A percentile compares a stretch with the other conserved stretches of the same genome.
Conservation (phyloP, 2,329 filamentous ascomycete species). For the Xylariaceae sp. region DNA sequence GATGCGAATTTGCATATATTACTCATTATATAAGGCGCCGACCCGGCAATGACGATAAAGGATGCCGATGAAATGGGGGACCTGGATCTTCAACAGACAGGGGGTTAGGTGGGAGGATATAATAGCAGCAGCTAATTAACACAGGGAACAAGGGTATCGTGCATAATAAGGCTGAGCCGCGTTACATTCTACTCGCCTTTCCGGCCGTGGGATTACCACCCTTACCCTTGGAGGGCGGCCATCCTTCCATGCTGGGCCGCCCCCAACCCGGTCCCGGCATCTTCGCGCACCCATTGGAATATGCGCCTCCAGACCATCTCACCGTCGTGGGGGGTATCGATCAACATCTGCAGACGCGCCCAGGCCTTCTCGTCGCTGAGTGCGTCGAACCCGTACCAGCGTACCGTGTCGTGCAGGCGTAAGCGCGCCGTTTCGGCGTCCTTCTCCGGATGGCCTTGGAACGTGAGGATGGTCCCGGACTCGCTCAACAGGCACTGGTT, state of each 20-base stretch:
- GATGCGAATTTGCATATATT: too few species aligned
- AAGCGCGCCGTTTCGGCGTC: constrained; percentile 35
- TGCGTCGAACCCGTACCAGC: constrained; percentile 34
- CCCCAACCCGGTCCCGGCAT: constrained; percentile 1
- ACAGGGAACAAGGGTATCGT: too few species aligned
- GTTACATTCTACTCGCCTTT: constrained; percentile 13
- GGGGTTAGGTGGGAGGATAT: too few species aligned
- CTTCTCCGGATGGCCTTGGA: constrained; percentile 43
- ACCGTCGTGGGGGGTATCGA: constrained; percentile 33
- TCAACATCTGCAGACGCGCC: constrained; percentile 22
- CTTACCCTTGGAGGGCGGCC: background rate
- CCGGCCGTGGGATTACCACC: constrained; percentile 1
- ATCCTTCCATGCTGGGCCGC: background rate
- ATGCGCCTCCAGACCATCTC: constrained; percentile 33
- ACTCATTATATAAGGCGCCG: too few species aligned
- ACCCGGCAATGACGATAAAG: too few species aligned
- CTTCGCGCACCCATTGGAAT: constrained; percentile 13
- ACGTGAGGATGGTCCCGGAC: constrained; percentile 36
- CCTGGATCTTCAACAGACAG: too few species aligned
- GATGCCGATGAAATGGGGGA: too few species aligned
- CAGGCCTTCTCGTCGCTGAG: constrained; percentile 28
- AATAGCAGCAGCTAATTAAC: background rate
- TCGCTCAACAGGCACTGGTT: constrained; percentile 37
- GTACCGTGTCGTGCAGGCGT: constrained; percentile 31
- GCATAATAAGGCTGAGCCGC: too few species aligned